Evolutionary conservation across 1,284 basidiomycete species (phyloP).

Genomic region (Filobasidium uniguttulatum): DNA sequence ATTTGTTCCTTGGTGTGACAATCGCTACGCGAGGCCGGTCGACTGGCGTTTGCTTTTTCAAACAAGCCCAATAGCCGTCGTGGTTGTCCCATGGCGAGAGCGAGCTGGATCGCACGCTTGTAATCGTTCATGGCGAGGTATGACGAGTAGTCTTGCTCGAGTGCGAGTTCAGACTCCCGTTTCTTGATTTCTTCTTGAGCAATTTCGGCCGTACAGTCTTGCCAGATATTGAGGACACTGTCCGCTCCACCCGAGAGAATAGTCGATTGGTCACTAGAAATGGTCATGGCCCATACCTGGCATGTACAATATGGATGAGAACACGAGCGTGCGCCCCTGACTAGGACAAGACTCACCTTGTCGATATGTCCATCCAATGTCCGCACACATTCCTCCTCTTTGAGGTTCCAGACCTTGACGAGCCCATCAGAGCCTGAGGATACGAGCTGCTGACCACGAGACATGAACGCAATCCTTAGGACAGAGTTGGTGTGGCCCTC

Average conservation of each 20-base stretch:
- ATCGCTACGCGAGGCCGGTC: background rate
- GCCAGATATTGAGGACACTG: slow-evolving; percentile 84
- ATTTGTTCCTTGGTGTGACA: background rate
- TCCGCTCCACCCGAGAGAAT: slow-evolving; percentile 90
- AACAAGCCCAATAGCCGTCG: slow-evolving; percentile 74
- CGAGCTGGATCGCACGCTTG: slow-evolving; percentile 74
- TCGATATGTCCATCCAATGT: slow-evolving; percentile 96
- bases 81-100: slow-evolving; percentile 84
- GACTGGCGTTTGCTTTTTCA: slow-evolving; percentile 42
- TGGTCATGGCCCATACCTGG: slow-evolving; percentile 77
- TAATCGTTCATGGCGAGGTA: slow-evolving; percentile 81
- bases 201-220: slow-evolving; percentile 73
- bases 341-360: slow-evolving; percentile 47
- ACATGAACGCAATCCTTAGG: slow-evolving; percentile 79
- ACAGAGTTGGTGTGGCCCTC: slow-evolving; percentile 97
- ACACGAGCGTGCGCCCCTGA: too few species aligned
- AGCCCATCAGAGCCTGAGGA: slow-evolving; percentile 85
- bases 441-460: slow-evolving; percentile 68
- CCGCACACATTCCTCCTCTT: slow-evolving; percentile 68
- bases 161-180: slow-evolving; percentile 57
- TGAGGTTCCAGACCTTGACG: slow-evolving; percentile 89
- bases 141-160: slow-evolving; percentile 89
- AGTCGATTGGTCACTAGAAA: slow-evolving; percentile 59
- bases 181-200: slow-evolving; percentile 53
- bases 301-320: slow-evolving; percentile 1